Percentiles rank a stretch among this genome's conserved stretches.
Conservation (phyloP, 352 stramenopile genomes). For the Phytophthora colocasiae region DNA sequence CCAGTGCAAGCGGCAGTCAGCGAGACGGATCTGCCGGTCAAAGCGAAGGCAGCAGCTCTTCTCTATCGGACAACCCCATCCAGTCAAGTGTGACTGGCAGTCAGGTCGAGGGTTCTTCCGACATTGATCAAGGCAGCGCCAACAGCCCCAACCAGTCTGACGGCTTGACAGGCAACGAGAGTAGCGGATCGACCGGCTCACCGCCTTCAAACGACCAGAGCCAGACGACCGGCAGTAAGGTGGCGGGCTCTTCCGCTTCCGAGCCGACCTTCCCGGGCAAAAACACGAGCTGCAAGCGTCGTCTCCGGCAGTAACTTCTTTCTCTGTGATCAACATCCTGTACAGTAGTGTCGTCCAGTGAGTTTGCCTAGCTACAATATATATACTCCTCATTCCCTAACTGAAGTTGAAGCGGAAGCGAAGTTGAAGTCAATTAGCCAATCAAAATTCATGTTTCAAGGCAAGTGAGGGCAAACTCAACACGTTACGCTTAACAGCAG, state of each 20-base stretch:
- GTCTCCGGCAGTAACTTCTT: constrained; percentile 25
- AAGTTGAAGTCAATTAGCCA: too few relatives aligned
- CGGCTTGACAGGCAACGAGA: constrained; percentile 15
- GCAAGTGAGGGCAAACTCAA: too few relatives aligned
- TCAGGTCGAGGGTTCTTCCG: constrained; percentile 12
- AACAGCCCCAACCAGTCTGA: constrained; percentile 18
- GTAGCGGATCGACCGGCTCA: not conserved
- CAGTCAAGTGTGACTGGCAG: constrained; percentile 11
- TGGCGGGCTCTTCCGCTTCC: constrained; percentile 16
- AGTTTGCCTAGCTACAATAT: too few relatives aligned
- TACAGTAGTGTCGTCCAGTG: too few relatives aligned
- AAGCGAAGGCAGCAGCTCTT: constrained; percentile 3
- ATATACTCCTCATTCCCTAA: too few relatives aligned
- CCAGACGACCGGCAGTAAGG: constrained; percentile 19
- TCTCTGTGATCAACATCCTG: not conserved
- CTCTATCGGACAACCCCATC: not conserved
- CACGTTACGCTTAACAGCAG: too few relatives aligned
- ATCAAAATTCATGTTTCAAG: too few relatives aligned
- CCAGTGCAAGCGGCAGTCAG: constrained; percentile 17
- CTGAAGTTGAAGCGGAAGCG: too few relatives aligned
- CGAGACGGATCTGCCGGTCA: not conserved
- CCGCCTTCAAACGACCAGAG: constrained; percentile 7
- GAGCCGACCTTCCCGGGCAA: constrained; percentile 14
- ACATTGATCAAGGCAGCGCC: constrained; percentile 13
- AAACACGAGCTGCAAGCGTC: constrained; percentile 30